These are phyloP conservation scores for Chlorella variabilis DNA, from an alignment of 163 green algal genomes.

Conservation along the genomic window DNA sequence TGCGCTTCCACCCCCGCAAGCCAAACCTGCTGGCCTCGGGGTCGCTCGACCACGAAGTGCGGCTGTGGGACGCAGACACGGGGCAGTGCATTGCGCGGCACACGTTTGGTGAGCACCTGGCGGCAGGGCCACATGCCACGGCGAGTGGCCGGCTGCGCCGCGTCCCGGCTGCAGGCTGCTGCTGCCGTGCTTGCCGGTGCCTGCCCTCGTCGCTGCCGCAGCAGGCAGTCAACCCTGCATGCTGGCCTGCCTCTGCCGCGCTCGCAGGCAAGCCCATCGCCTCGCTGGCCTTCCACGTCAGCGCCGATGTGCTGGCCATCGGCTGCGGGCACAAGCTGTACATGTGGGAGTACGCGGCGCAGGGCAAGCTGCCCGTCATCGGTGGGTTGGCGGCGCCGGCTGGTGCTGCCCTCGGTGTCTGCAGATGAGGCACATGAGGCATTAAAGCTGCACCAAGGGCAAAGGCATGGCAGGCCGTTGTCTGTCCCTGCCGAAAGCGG, in stretches of 20 bases:
- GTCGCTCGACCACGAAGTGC: slow-evolving; percentile 84
- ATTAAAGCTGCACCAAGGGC: no score
- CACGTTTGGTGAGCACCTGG: slow-evolving; percentile 71
- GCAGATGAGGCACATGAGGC: no score
- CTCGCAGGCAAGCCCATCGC: slow-evolving; percentile 85
- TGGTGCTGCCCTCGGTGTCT: no score
- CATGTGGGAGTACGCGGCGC: slow-evolving; percentile 77
- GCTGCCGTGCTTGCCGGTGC: no score
- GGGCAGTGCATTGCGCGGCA: slow-evolving; percentile 64
- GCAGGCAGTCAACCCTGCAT: no score
- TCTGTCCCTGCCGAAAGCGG: not conserved
- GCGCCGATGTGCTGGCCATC: slow-evolving; percentile 78
- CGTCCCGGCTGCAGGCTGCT: no score
- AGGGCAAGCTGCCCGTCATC: slow-evolving; percentile 40
- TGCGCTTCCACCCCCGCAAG: slow-evolving; percentile 85
- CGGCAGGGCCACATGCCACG: not conserved
- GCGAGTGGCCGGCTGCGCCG: not conserved
- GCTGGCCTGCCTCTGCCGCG: no score
- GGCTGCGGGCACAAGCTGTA: slow-evolving; percentile 92
- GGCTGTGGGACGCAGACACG: slow-evolving; percentile 74
- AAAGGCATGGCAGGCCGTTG: no score
- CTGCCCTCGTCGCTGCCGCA: no score
- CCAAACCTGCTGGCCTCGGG: slow-evolving; percentile 83
- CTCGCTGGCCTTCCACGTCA: slow-evolving; percentile 85
- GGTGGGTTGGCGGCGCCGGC: no score